These are phyloP conservation scores for Salix suchowensis DNA, from an alignment of 345 rosid species.

Conservation along the genomic window DNA sequence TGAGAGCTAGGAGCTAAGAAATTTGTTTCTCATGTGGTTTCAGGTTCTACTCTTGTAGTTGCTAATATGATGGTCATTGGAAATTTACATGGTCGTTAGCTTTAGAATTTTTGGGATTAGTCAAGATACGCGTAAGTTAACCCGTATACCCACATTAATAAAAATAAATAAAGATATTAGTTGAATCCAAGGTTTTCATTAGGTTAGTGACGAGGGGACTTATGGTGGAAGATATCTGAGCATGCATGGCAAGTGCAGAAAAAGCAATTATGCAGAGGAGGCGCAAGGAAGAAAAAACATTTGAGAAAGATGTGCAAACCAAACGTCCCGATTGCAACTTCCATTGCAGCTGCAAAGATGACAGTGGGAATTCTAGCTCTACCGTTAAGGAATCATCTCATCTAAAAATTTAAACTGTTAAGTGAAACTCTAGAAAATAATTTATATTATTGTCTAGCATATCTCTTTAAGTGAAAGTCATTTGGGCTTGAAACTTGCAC, in stretches of 20 bases:
- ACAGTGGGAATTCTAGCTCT: neutral
- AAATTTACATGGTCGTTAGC: accelerated
- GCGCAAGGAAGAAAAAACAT: neutral
- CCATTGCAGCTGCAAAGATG: neutral
- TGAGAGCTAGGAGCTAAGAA: too few species aligned
- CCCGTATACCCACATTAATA: too few species aligned
- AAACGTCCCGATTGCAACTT: constrained; percentile 1
- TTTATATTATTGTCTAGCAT: too few species aligned
- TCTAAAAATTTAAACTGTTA: too few species aligned
- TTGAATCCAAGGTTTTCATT: neutral
- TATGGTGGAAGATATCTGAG: neutral
- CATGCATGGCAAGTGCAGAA: neutral
- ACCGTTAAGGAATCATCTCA: neutral
- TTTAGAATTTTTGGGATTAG: too few species aligned
- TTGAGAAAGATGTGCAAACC: constrained; percentile 2
- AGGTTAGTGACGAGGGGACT: neutral
- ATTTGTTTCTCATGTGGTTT: too few species aligned
- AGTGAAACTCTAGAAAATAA: too few species aligned
- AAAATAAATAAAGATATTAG: neutral
- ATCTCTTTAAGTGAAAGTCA: too few species aligned
- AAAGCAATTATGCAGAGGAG: neutral
- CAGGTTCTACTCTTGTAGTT: too few species aligned
- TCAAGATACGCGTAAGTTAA: accelerated
- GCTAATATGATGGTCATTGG: too few species aligned
- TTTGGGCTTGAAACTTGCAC: too few species aligned